Conservation (phyloP, 108 stramenopile genomes). For the Nannochloropsis granulata region DNA sequence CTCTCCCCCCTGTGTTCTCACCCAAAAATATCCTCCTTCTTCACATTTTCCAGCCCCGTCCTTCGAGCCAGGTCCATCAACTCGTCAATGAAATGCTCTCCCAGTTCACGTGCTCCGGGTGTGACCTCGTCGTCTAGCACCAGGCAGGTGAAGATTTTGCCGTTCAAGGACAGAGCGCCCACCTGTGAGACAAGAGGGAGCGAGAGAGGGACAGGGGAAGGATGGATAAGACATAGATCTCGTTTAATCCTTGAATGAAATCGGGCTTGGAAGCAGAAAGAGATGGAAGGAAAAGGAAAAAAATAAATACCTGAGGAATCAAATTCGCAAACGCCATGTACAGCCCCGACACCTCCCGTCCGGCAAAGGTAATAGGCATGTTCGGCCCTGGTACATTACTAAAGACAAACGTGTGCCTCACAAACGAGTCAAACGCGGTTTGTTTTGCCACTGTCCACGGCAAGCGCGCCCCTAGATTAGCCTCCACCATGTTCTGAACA, state of each 20-base stretch:
- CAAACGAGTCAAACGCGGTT: slow-evolving; percentile 26
- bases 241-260: background rate
- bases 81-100: background rate
- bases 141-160: background rate
- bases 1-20: background rate
- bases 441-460: slow-evolving; percentile 25
- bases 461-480: slow-evolving; percentile 17
- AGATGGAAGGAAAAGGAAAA: background rate
- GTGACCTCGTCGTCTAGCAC: background rate
- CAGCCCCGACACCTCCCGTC: slow-evolving; percentile 1
- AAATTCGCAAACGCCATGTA: slow-evolving; percentile 35
- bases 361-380: slow-evolving; percentile 25
- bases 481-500: slow-evolving; percentile 25
- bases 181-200: background rate
- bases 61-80: background rate
- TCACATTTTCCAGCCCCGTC: background rate
- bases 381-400: slow-evolving; percentile 37
- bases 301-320: slow-evolving; percentile 21
- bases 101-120: background rate
- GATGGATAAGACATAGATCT: background rate
- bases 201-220: background rate
- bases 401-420: slow-evolving; percentile 32
- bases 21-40: background rate
- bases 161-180: background rate
- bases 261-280: background rate